phyloP scores from a whole-genome alignment of 1,284 basidiomycete genomes.

The Sporisorium scitamineum region DNA sequence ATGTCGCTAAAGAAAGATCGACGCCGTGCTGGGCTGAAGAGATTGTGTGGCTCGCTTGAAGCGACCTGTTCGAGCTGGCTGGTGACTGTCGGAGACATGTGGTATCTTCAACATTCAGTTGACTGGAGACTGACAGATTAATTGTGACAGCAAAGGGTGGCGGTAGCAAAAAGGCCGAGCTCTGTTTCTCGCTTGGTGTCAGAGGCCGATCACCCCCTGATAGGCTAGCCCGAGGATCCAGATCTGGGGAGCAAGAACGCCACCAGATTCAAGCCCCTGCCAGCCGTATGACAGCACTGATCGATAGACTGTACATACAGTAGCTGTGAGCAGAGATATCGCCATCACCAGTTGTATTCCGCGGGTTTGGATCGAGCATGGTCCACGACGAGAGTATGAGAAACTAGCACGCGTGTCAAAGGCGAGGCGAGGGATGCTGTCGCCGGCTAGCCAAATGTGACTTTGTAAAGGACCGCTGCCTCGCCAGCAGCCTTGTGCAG shows the following conservation, averaged over 20 bases:
- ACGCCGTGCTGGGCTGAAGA: neutral
- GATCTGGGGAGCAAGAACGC: neutral
- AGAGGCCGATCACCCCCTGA: constrained; percentile 8
- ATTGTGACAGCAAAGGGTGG: neutral
- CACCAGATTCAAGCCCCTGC: neutral
- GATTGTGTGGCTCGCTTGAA: neutral
- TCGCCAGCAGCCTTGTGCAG: constrained; percentile 3
- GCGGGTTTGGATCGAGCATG: neutral
- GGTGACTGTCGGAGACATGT: neutral
- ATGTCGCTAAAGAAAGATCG: neutral
- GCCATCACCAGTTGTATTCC: neutral
- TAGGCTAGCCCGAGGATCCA: constrained; percentile 15
- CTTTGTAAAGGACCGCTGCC: neutral
- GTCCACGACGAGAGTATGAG: neutral
- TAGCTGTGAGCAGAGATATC: neutral
- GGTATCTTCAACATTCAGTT: neutral
- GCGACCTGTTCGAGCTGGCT: neutral
- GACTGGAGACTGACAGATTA: neutral
- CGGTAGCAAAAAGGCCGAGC: constrained; percentile 1
- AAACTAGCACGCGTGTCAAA: neutral
- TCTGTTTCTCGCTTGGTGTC: constrained; percentile 14
- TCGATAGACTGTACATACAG: no score
- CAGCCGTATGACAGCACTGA: neutral
- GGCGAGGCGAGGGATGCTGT: neutral
- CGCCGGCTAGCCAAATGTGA: neutral